These are phyloP conservation scores for Xylariaceae sp. DNA, from an alignment of 2,329 filamentous ascomycete species.

Conservation along the genomic window DNA sequence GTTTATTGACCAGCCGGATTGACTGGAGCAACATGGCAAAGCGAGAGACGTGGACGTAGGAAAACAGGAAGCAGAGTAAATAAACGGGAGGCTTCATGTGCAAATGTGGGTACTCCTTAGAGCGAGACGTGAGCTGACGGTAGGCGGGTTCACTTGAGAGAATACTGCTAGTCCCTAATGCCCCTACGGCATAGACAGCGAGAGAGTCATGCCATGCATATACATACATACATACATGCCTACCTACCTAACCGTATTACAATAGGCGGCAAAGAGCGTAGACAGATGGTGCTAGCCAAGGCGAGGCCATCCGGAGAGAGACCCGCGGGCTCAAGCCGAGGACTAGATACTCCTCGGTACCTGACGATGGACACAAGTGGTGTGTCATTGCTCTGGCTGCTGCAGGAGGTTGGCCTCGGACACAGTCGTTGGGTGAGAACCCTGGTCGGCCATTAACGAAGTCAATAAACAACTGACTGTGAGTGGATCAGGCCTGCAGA, in stretches of 20 bases:
- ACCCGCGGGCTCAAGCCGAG: constrained; percentile 18
- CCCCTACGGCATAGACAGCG: not conserved
- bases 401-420: constrained; percentile 16
- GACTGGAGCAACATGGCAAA: constrained; percentile 32
- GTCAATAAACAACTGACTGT: constrained; percentile 10
- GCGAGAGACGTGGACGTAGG: constrained; percentile 19
- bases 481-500: constrained; percentile 7
- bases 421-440: constrained; percentile 18
- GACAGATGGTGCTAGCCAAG: constrained; percentile 10
- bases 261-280: constrained; percentile 3
- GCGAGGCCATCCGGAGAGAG: constrained; percentile 12
- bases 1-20: constrained; percentile 26
- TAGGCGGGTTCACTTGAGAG: constrained; percentile 9
- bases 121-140: constrained; percentile 21
- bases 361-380: constrained; percentile 17
- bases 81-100: constrained; percentile 17
- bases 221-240: not conserved
- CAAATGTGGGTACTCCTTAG: not conserved
- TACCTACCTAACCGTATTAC: constrained; percentile 7
- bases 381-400: constrained; percentile 15
- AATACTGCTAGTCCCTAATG: not conserved
- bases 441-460: constrained; percentile 9
- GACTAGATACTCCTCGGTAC: constrained; percentile 12
- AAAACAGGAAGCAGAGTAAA: constrained; percentile 11
- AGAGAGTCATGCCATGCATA: constrained; percentile 2